A percentile compares a stretch with the other conserved stretches of the same genome.
phyloP scores from a whole-genome alignment of 495 filamentous ascomycete genomes.

The Xylaria bambusicola region DNA sequence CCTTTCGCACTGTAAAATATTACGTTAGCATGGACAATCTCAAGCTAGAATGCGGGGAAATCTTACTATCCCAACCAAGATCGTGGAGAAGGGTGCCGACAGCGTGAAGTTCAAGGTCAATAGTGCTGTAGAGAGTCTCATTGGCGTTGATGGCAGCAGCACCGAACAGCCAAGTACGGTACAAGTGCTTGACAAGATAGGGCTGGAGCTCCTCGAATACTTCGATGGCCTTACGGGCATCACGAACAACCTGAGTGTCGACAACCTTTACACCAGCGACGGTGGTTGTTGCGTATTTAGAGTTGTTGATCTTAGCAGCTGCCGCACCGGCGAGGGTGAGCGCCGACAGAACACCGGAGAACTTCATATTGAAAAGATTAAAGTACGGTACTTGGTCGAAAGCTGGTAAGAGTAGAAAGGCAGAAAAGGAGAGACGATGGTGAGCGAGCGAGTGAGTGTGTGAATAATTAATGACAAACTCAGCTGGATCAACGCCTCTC shows the following conservation, averaged over 20 bases:
- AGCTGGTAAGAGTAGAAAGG: background rate
- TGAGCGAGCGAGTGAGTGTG: background rate
- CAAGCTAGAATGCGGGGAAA: background rate
- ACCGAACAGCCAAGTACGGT: slow-evolving; percentile 43
- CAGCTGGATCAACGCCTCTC: background rate
- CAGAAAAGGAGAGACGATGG: background rate
- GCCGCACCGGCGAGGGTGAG: slow-evolving; percentile 7
- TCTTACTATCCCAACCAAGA: slow-evolving; percentile 32
- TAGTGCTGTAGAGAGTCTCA: slow-evolving; percentile 8
- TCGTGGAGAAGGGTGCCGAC: slow-evolving; percentile 41
- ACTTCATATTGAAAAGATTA: slow-evolving; percentile 12
- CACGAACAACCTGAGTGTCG: slow-evolving; percentile 37
- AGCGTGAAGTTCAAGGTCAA: slow-evolving; percentile 39
- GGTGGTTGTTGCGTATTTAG: slow-evolving; percentile 2
- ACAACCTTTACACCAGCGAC: slow-evolving; percentile 36
- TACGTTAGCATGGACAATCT: background rate
- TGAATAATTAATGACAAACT: background rate
- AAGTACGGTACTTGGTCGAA: background rate
- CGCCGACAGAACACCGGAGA: slow-evolving; percentile 1
- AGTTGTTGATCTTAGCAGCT: background rate
- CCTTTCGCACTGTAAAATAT: background rate
- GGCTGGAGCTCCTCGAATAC: slow-evolving; percentile 24
- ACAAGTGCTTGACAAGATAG: slow-evolving; percentile 38
- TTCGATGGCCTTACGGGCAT: slow-evolving; percentile 39
- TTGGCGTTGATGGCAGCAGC: slow-evolving; percentile 30